A percentile compares a stretch with the other conserved stretches of the same genome.
Conservation (phyloP, 805 yeast species). For the Suhomyces xylopsoci region DNA sequence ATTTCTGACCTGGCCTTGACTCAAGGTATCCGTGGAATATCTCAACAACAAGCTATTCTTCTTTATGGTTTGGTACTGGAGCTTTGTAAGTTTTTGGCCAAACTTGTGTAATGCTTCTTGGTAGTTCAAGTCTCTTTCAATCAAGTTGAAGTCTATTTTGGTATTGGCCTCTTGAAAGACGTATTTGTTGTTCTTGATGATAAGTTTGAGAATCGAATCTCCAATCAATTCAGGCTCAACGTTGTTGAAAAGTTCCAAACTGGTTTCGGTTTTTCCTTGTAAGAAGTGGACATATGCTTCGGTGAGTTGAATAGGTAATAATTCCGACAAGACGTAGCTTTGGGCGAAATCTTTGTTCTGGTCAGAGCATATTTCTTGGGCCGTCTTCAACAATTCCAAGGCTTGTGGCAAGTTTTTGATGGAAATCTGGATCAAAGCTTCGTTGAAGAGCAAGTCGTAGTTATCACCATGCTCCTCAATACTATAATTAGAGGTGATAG, state of each 20-base stretch:
- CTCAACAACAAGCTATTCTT: constrained; percentile 47
- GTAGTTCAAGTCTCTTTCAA: constrained; percentile 33
- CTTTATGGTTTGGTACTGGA: constrained; percentile 39
- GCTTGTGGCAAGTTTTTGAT: constrained; percentile 40
- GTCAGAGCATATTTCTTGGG: constrained; percentile 40
- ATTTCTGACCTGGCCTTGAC: constrained; percentile 20
- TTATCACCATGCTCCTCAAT: constrained; percentile 2
- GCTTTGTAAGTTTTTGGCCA: constrained; percentile 23
- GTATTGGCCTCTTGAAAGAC: constrained; percentile 16
- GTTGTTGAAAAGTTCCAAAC: constrained; percentile 34
- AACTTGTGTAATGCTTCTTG: constrained; percentile 19
- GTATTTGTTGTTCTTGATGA: constrained; percentile 45
- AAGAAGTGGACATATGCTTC: constrained; percentile 51
- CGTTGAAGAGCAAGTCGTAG: constrained; percentile 62
- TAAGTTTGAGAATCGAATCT: constrained; percentile 40
- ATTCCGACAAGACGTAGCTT: constrained; percentile 48
- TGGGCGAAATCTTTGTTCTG: constrained; percentile 39
- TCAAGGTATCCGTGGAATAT: constrained; percentile 37
- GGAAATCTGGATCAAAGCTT: constrained; percentile 49
- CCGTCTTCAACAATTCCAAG: constrained; percentile 42
- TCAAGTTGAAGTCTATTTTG: constrained; percentile 14
- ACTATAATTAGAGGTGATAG: constrained; percentile 1
- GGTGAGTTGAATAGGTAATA: constrained; percentile 61
- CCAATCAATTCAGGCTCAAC: constrained; percentile 27
- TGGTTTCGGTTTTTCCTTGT: constrained; percentile 29